Base-by-base conservation (phyloP, 352 stramenopile species). In the Pythium angustatum region DNA sequence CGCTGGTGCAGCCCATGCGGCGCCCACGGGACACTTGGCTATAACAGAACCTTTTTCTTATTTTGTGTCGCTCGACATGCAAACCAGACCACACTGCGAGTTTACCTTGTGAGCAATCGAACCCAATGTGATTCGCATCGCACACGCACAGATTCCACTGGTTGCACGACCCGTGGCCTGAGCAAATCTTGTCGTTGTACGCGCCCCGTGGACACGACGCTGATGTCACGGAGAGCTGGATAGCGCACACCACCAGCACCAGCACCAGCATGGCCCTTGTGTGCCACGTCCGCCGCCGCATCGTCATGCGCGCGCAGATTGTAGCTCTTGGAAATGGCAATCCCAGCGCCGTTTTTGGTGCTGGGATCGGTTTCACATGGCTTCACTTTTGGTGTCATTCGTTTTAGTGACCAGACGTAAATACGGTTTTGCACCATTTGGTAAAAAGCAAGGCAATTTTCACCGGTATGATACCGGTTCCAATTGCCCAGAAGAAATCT, bases 91-190 rank as follows among this genome's bases (percentile, higher is more conserved):
- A n/a, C n/a, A n/a, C n/a, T 14, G 14, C 19, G 40, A 10, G 26
- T 21, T n/a, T 59, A 89, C 79, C 65, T 48, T 85, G 75, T 2
- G 79, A 89, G 62, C 82, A 89, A 56, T 91, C 82, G 21, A 83
- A 88, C 36, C 82, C 79, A 0, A 50, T 64, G 62, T 88, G 75
- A 8, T 68, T 69, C 14, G n/a, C 58, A 62, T 91, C 82, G 49
- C 82, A 91, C 15, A 62, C 65, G 54, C 82, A 91, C 48, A 73
- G 66, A 63, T 85, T 87, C 24, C 56, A 61, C 2, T 45, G 49
- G 26, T 69, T 87, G 63, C 82, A 91, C 5, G 28, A 63, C 22
- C 79, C 82, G 36, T 87, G 70, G 0, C 79, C 82, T 12, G 79
- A 83, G 59, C 82, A 91, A 48, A 88, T 87, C 53, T 76, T 77